Base-by-base conservation (phyloP, 2,329 filamentous ascomycete genomes). In the Microcyclospora tardicrescens region DNA sequence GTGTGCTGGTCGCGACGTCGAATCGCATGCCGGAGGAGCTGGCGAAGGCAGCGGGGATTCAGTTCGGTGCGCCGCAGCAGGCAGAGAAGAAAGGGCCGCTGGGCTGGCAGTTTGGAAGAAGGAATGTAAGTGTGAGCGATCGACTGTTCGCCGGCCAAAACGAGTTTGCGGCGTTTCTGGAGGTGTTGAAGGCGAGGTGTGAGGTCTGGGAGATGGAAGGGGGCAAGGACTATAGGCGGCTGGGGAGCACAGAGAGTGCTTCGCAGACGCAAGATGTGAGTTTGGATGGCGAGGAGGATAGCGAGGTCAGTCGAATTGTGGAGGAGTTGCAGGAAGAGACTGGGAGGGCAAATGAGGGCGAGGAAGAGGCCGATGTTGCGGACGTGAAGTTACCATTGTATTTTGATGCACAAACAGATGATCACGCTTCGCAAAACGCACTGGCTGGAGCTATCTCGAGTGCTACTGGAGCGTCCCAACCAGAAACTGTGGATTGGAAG, bases 161-260 rank as follows among this genome's bases (percentile, higher is more conserved):
- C 39, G 83, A 89, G 53, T 89, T 87, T 63, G 73, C 79, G 2
- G 70, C 71, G 2, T 89, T 91, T 45, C 63, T 89, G 9, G 79
- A 86, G 33, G 77, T 89, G 0, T 57, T 89, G 28, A 82, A 81
- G 54, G 79, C 81, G 9, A 69, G 83, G 39, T 89, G 84, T 54
- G 82, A 89, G 50, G 77, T 87, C 36, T 87, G 81, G 81, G 79
- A 87, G 55, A 86, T 89, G 73, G 80, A 84, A 48, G 78, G 81
- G 1, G 71, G 72, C 2, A 74, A 67, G 39, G 84, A 91, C 53
- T 89, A 67, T 43, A 49, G 81, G 67, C 67, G 83, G 47, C 63
- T 70, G 36, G 75, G 80, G 38, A 61, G 56, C 24, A 60, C 61
- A 12, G 48, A 44, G 19, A 37, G 50, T 10, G 46, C 53, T 6